Conservation (phyloP, 768 basidiomycete genomes). For the Aureoboletus auriporus region DNA sequence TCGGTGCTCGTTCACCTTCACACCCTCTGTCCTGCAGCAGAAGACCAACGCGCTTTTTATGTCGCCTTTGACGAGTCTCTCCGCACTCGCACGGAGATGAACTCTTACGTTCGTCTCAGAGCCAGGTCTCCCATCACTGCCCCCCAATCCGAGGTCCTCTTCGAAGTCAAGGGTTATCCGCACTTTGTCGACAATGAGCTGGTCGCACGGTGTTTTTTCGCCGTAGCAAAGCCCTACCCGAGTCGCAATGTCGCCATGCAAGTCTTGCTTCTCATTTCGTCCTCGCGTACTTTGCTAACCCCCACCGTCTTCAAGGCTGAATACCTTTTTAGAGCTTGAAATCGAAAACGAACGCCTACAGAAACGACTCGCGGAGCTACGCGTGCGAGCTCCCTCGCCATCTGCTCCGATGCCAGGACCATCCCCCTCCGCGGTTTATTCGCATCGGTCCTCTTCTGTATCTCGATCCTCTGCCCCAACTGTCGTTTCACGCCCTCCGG, state of each 20-base stretch:
- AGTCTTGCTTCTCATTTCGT: slow-evolving; percentile 12
- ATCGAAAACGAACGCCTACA: slow-evolving; percentile 81
- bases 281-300: not conserved
- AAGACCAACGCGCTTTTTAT: slow-evolving; percentile 49
- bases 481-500: slow-evolving; percentile 8
- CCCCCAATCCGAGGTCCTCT: slow-evolving; percentile 49
- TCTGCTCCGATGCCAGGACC: slow-evolving; percentile 11
- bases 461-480: slow-evolving; percentile 17
- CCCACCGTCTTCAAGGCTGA: slow-evolving; percentile 45
- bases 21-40: slow-evolving; percentile 35
- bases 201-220: slow-evolving; percentile 63
- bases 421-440: slow-evolving; percentile 22
- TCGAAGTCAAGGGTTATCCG: slow-evolving; percentile 68
- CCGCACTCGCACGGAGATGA: slow-evolving; percentile 45
- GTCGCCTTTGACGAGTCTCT: slow-evolving; percentile 54
- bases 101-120: slow-evolving; percentile 58
- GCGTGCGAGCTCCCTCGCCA: slow-evolving; percentile 22
- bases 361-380: slow-evolving; percentile 49
- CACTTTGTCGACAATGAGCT: slow-evolving; percentile 39
- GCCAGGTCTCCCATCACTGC: slow-evolving; percentile 35
- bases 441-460: slow-evolving; percentile 27
- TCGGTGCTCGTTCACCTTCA: not conserved
- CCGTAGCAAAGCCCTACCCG: slow-evolving; percentile 73
- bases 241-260: slow-evolving; percentile 68
- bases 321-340: slow-evolving; percentile 78